Evolutionary conservation across 1,284 basidiomycete species (phyloP), one percentile per base, ranked within the genome.

Genomic region (Neonothopanus nambi): DNA sequence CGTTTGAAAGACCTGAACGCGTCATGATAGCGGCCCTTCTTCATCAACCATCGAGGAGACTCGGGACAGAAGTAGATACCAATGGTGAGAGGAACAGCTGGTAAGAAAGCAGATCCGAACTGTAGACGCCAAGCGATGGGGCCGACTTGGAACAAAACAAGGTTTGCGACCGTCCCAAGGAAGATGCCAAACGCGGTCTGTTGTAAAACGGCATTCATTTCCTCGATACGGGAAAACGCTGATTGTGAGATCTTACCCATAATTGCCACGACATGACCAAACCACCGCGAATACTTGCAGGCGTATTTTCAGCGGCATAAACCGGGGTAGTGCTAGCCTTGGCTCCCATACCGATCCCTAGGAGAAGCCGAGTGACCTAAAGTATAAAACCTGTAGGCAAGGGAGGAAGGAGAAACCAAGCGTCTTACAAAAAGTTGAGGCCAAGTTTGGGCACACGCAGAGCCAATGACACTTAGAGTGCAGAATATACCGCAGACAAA

Each of bases 201-300:
- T 12, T 7, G 12, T 44, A 42, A 28, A 26, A 24, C 50, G 26
- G 49, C n/a, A 40, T 30, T 48, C 24, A 35, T 30, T 26, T 21
- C 41, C 3, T 20, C 11, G 37, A 20, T n/a, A 36, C 15, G 40
- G 9, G 17, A 26, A 23, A 12, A 7, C n/a, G 36, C 3, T 33
- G 35, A 23, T 2, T n/a, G 17, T 30, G 23, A 51, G 23, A 51
- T 67, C 71, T 63, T 37, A 79, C 83, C 82, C 82, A 81, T 61
- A 80, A 62, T 63, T 80, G 79, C 81, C 81, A 83, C 35, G 75
- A 80, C 85, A 87, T 87, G 48, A 85, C 84, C n/a, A 88, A 73
- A 13, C 82, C 84, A 56, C 86, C 86, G 54, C 87, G 79, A 55
- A 89, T 86, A 38, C 67, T 69, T 0, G 85, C 78, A 0, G 87